Percentiles rank a stretch among this genome's conserved stretches.
phyloP scores from a whole-genome alignment of 257 asterid genomes.

The Leptodermis oblonga region DNA sequence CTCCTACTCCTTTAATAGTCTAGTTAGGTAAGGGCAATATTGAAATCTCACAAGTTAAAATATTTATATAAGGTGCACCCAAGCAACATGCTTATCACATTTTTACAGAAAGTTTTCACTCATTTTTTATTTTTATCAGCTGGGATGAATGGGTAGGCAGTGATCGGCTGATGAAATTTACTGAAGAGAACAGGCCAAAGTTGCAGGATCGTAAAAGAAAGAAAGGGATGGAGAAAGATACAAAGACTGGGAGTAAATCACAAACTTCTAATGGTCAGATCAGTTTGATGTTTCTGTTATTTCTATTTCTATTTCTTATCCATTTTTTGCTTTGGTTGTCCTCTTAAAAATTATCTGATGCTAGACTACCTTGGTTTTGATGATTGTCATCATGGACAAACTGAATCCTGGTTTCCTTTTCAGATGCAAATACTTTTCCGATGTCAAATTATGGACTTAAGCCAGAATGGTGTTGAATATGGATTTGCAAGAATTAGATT shows the following conservation, averaged over 20 bases:
- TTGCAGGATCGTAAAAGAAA: slow-evolving; percentile 43
- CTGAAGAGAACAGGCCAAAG: slow-evolving; percentile 53
- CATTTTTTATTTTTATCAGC: slow-evolving; percentile 35
- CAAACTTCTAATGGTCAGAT: slow-evolving; percentile 43
- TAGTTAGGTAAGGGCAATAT: neutral
- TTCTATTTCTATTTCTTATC: neutral
- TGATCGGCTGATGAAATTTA: slow-evolving; percentile 48
- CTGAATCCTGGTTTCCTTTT: neutral
- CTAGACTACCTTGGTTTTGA: neutral
- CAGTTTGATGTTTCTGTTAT: neutral
- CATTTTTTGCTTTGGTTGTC: neutral
- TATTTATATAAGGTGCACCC: neutral
- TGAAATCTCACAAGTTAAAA: neutral
- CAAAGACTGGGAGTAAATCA: slow-evolving; percentile 41
- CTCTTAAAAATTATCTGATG: neutral
- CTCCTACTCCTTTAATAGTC: too few relatives aligned
- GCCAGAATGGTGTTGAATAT: neutral
- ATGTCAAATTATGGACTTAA: neutral
- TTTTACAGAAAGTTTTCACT: slow-evolving; percentile 10
- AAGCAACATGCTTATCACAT: neutral
- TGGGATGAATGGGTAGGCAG: slow-evolving; percentile 86
- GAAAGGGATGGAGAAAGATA: slow-evolving; percentile 34
- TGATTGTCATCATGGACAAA: neutral
- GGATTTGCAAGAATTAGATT: neutral
- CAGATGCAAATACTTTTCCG: neutral